Base-by-base conservation (phyloP, 495 filamentous ascomycete genomes). In the Terfezia boudieri region DNA sequence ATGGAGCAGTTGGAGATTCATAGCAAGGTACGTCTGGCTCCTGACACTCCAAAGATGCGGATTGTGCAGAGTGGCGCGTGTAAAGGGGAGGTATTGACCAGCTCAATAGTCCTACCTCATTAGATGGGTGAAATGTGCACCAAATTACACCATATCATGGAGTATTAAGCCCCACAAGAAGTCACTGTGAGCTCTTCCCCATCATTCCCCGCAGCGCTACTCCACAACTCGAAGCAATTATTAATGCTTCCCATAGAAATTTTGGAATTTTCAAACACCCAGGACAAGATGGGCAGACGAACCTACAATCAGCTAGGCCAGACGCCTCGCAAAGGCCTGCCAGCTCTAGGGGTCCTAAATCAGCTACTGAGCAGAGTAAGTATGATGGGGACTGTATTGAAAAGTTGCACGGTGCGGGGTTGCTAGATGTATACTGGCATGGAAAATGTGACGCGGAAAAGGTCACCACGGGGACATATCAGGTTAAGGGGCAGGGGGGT, bases 1-100 rank as follows among this genome's bases (percentile, higher is more conserved):
- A 92, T 96, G 76, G 90, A 98, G 73, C 86, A 94, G 72, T 71
- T 98, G 58, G 90, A 95, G 68, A 83, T 98, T 58, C 90, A 94
- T 67, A 93, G 86, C 79, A 95, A 87, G 79, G 90, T 92, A 74
- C 57, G 75, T 32, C 26, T 32, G 4, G 26, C 26, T 32, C 26
- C 7, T 32, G 26, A 32, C 4, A 32, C 4, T 32, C 26, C 46
- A 35, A 36, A 52, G 52, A 54, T 35, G 54, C 48, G 51, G 49
- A 49, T 16, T 58, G 36, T 36, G 49, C 17, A 11, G 32, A 11
- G 12, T n/a, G 2, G 22, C 37, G 41, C 17, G 20, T n/a, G 20
- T 46, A 41, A 11, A 54, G 36, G 43, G 37, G 35, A 37, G 37
- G 22, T 55, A 20, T 35, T 55, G 55, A 53, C 2, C 51, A 49